Conservation (phyloP, 495 filamentous ascomycete species). For the Hypoxylon lienhwacheense region DNA sequence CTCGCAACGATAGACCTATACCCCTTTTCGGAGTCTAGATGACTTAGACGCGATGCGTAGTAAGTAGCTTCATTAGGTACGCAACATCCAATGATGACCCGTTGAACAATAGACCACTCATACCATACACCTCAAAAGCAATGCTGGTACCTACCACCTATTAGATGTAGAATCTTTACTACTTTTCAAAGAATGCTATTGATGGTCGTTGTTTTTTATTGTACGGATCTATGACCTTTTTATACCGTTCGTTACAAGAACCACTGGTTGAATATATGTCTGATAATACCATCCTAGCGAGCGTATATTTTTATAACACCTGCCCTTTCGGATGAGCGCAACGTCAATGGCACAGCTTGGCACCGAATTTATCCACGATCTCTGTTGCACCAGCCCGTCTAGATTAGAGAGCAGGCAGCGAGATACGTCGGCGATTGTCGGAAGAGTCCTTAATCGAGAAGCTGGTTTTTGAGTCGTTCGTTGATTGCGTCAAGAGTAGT, state of each 20-base stretch:
- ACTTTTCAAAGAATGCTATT: too few relatives aligned
- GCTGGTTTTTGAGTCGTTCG: conserved; percentile 8
- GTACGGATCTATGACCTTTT: background rate
- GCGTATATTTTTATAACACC: conserved; percentile 11
- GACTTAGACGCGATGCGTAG: too few relatives aligned
- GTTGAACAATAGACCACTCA: too few relatives aligned
- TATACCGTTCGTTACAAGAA: background rate
- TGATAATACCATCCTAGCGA: conserved; percentile 10
- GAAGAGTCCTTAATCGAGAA: conserved; percentile 17
- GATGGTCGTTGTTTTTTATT: too few relatives aligned
- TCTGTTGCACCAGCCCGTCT: background rate
- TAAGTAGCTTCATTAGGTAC: too few relatives aligned
- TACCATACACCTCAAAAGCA: too few relatives aligned
- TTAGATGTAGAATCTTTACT: too few relatives aligned
- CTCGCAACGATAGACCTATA: too few relatives aligned
- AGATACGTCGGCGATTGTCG: conserved; percentile 1
- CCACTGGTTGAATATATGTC: background rate
- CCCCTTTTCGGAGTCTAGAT: too few relatives aligned
- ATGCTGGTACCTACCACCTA: too few relatives aligned
- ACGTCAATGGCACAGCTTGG: conserved; percentile 15
- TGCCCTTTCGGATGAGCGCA: conserved; percentile 16
- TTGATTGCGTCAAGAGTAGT: too few relatives aligned
- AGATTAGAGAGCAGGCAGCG: conserved; percentile 1
- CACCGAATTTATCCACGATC: conserved; percentile 16
- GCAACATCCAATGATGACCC: too few relatives aligned